phyloP scores from a whole-genome alignment of 108 stramenopile species.

The Hondaea fermentalgiana region DNA sequence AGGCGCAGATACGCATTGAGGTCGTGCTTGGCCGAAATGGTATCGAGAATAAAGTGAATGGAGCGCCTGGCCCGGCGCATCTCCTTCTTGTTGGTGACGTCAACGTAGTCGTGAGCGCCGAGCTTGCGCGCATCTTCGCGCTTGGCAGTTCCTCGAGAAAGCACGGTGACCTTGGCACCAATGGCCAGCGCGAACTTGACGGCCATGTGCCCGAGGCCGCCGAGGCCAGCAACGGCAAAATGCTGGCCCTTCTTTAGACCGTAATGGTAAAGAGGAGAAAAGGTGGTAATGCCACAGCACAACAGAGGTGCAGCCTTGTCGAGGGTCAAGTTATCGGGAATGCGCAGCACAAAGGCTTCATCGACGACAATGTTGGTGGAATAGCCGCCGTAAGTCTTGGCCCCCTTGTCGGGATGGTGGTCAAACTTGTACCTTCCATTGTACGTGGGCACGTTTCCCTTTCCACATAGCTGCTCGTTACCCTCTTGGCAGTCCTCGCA shows the following conservation, averaged over 20 bases:
- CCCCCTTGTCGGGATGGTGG: background rate
- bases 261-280: conserved; percentile 42
- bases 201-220: conserved; percentile 57
- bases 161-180: conserved; percentile 37
- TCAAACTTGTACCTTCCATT: background rate
- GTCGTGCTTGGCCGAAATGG: conserved; percentile 39
- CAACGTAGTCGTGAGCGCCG: conserved; percentile 35
- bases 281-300: conserved; percentile 62
- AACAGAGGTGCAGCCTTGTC: conserved; percentile 35
- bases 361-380: conserved; percentile 19
- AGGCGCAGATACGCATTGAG: conserved; percentile 23
- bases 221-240: conserved; percentile 53
- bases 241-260: conserved; percentile 25
- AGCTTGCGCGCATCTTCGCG: conserved; percentile 32
- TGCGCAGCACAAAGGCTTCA: background rate
- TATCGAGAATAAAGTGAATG: conserved; percentile 47
- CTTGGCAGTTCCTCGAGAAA: conserved; percentile 43
- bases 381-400: conserved; percentile 23
- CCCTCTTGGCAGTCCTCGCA: conserved; percentile 51
- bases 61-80: conserved; percentile 30
- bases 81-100: conserved; percentile 31
- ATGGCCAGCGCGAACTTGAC: conserved; percentile 51
- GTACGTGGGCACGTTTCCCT: background rate
- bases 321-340: background rate
- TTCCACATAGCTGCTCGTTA: conserved; percentile 42